Conservation (phyloP, 768 basidiomycete species). For the Sarcodon sp. region DNA sequence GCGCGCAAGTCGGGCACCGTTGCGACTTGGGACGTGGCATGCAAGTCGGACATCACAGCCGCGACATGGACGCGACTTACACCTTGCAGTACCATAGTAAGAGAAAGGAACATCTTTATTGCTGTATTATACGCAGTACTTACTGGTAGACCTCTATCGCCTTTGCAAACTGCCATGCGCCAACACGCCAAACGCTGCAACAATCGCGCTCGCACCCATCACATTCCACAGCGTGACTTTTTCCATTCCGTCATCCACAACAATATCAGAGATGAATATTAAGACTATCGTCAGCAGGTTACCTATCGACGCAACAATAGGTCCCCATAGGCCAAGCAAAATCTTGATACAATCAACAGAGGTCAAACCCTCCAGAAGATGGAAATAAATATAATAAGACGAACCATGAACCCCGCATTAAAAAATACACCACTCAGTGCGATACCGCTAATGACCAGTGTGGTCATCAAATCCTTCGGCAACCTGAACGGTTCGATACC, state of each 20-base stretch:
- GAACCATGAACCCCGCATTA: slow-evolving; percentile 80
- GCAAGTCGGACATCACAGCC: too few relatives aligned
- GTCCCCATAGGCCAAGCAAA: slow-evolving; percentile 78
- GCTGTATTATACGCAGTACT: too few relatives aligned
- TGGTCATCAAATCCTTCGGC: slow-evolving; percentile 36
- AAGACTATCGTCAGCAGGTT: slow-evolving; percentile 92
- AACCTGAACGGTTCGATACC: slow-evolving; percentile 54
- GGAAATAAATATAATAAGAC: slow-evolving; percentile 6
- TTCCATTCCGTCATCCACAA: slow-evolving; percentile 52
- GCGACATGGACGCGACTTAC: too few relatives aligned
- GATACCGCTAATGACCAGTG: slow-evolving; percentile 52
- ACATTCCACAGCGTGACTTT: slow-evolving; percentile 61
- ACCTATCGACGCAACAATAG: slow-evolving; percentile 78
- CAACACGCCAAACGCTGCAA: slow-evolving; percentile 73
- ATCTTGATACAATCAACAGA: slow-evolving; percentile 29
- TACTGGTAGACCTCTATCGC: too few relatives aligned
- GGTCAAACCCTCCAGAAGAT: neutral
- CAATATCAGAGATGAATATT: slow-evolving; percentile 66
- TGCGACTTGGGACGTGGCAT: too few relatives aligned
- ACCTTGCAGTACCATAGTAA: too few relatives aligned
- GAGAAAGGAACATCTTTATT: too few relatives aligned
- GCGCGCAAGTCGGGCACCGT: too few relatives aligned
- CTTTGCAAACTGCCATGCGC: slow-evolving; percentile 33
- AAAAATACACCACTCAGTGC: slow-evolving; percentile 61
- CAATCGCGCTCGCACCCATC: slow-evolving; percentile 66